Evolutionary conservation across 2,329 filamentous ascomycete species (phyloP), one percentile per base, ranked within the genome.

Genomic region (Calonectria ilicicola): DNA sequence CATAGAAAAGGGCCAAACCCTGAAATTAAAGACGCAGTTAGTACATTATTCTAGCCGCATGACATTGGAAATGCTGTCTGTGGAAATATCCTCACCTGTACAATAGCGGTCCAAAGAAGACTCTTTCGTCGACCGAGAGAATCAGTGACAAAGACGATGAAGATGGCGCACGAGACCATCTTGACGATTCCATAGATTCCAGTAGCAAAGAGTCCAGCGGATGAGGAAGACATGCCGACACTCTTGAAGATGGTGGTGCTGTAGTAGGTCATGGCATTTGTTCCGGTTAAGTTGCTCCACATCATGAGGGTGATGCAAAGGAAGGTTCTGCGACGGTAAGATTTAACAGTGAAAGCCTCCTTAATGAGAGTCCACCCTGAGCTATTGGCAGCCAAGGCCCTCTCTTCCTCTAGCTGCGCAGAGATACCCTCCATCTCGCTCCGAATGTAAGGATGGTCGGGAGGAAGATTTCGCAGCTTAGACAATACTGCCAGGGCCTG

Each of bases 301-400:
- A 92, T 85, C 90, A 90, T 83, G 67, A 87, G 80, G 23, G 80
- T 65, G 72, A 93, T 90, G 72, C 88, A 91, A 64, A 92, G 86
- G 23, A 92, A 81, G 1, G 87, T 88, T 47, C 91, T 86, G 77
- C 91, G 90, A 64, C 91, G 86, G 82, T 92, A 89, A 3, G 85
- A 85, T n/a, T 84, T 80, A 72, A 90, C 87, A 15, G 85, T 83
- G 87, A 89, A 92, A 87, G 91, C 91, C 80, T 92, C 91, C 75
- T 85, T 88, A 77, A 89, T 86, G 23, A 91, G 81, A 75, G 91
- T 89, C 87, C 87, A 84, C 84, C 62, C 86, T 79, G 68, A 73
- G 32, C 32, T 70, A n/a, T 73, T 73, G 1, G 64, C 68, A 1
- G 71, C 47, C 47, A 92, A 83, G 21, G 86, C 85, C 40, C 88